phyloP scores from a whole-genome alignment of 176 grass and related monocot genomes.

The Oryza meridionalis region DNA sequence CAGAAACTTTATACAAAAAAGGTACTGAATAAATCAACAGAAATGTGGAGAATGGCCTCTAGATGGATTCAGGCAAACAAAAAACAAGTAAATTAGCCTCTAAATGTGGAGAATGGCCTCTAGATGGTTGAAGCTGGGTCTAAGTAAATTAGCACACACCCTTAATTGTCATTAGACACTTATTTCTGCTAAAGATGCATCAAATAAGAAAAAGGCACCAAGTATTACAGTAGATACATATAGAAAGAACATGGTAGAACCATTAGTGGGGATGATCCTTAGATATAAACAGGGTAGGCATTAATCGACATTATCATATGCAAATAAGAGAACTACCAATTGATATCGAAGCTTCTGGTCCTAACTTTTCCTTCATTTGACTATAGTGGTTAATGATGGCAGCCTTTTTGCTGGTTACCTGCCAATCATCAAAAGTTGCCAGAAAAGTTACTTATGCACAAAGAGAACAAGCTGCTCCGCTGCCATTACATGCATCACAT shows the following conservation, averaged over 20 bases:
- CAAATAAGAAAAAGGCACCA: not conserved
- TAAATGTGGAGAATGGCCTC: too few relatives aligned
- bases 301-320: slow-evolving; percentile 12
- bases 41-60: not conserved
- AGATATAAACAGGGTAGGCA: slow-evolving; percentile 14
- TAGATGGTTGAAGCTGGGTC: too few relatives aligned
- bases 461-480: slow-evolving; percentile 26
- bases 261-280: not conserved
- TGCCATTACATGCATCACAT: slow-evolving; percentile 15
- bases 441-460: slow-evolving; percentile 37
- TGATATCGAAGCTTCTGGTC: slow-evolving; percentile 83
- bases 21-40: not conserved
- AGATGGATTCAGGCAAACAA: not conserved
- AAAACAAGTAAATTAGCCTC: not conserved
- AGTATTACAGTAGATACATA: not conserved
- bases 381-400: slow-evolving; percentile 82
- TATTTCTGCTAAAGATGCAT: slow-evolving; percentile 10
- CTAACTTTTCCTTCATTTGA: slow-evolving; percentile 88
- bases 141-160: too few relatives aligned
- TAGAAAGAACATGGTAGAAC: not conserved
- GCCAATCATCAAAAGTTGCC: slow-evolving; percentile 26
- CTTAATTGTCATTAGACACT: slow-evolving; percentile 4
- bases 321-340: slow-evolving; percentile 54
- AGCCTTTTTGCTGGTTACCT: slow-evolving; percentile 99
- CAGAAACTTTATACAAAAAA: not conserved